Conservation (phyloP, 192 early-diverging fungal species). For the Irineochytrium annulatum region DNA sequence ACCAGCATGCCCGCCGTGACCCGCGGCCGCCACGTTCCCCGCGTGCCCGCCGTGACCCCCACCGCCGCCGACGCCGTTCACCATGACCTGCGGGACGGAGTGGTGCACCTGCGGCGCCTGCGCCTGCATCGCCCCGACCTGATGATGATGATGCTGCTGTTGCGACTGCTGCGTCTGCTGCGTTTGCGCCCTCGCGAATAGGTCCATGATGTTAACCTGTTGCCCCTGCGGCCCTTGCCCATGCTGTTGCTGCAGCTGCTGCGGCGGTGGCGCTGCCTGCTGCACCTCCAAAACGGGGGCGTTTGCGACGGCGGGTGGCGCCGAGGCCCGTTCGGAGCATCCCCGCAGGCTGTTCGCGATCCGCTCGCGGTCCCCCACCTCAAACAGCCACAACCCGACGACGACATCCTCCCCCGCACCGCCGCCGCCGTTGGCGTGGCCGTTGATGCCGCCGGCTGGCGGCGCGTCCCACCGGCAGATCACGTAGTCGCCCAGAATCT, state of each 20-base stretch:
- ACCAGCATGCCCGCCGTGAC: conserved; percentile 5
- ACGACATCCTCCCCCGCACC: conserved; percentile 63
- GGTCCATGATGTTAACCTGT: conserved; percentile 2
- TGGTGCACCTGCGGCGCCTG: conserved; percentile 13
- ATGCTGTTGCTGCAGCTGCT: conserved; percentile 12
- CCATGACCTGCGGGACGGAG: background rate
- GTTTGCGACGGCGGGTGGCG: background rate
- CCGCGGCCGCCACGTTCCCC: background rate
- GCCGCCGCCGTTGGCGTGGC: background rate
- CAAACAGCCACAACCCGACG: conserved; percentile 76
- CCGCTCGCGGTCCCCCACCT: conserved; percentile 62
- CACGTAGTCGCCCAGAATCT: conserved; percentile 77
- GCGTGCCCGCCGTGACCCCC: conserved; percentile 5
- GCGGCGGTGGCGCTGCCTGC: conserved; percentile 4
- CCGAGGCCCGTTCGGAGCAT: conserved; percentile 4
- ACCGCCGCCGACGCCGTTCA: conserved; percentile 5
- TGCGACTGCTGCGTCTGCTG: background rate
- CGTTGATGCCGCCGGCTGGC: background rate
- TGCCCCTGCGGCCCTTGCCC: conserved; percentile 11
- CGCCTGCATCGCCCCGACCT: conserved; percentile 24
- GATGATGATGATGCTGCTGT: conserved; percentile 15
- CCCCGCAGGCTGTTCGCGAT: conserved; percentile 37
- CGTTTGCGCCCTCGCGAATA: background rate
- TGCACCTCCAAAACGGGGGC: background rate
- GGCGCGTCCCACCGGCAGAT: conserved; percentile 67